These are phyloP conservation scores for Penicillium mononematosum DNA, from an alignment of 495 filamentous ascomycete genomes.

Conservation along the genomic window DNA sequence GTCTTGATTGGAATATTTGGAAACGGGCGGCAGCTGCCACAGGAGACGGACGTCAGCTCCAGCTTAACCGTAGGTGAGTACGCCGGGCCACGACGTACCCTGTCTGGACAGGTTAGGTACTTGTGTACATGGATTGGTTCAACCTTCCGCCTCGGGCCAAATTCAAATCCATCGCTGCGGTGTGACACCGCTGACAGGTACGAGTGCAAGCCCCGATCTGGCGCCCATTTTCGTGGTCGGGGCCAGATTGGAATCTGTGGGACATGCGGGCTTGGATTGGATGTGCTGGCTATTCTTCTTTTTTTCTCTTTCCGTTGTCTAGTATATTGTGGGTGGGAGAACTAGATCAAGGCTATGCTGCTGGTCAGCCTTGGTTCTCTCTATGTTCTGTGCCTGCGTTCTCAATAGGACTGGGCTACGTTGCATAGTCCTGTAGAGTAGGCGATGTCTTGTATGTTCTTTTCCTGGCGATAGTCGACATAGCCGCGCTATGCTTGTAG, in stretches of 20 bases:
- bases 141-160: slow-evolving; percentile 20
- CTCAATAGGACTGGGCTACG: slow-evolving; percentile 4
- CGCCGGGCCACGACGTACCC: not conserved
- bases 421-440: not conserved
- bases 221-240: slow-evolving; percentile 16
- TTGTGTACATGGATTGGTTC: slow-evolving; percentile 11
- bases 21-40: slow-evolving; percentile 8
- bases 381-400: not conserved
- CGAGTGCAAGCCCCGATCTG: slow-evolving; percentile 20
- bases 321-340: not conserved
- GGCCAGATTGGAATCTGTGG: slow-evolving; percentile 22
- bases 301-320: not conserved
- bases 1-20: not conserved
- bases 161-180: slow-evolving; percentile 24
- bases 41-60: slow-evolving; percentile 15
- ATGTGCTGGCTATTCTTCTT: not conserved
- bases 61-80: slow-evolving; percentile 1
- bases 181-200: slow-evolving; percentile 30
- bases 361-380: not conserved
- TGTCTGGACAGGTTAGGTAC: not conserved
- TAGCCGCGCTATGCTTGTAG: slow-evolving; percentile 21
- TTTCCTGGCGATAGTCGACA: slow-evolving; percentile 10
- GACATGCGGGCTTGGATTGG: slow-evolving; percentile 8
- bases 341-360: not conserved
- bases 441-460: not conserved